Evolutionary conservation across 2,329 filamentous ascomycete genomes (phyloP).

Genomic region (Talaromyces funiculosus): DNA sequence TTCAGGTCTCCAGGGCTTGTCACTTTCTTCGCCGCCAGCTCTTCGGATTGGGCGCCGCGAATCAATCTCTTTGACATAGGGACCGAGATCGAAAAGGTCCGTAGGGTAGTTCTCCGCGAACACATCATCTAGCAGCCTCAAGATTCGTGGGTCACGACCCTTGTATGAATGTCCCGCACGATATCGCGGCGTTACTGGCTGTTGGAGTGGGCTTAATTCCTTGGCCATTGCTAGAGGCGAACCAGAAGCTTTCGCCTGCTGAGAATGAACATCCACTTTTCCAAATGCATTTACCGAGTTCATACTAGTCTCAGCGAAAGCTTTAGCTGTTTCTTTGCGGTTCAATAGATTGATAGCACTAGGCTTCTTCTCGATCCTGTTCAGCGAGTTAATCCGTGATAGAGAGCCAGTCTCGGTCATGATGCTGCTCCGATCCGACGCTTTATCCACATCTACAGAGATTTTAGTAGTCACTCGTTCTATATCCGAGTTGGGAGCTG

Average conservation of each 20-base stretch:
- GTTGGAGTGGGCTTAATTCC: constrained; percentile 23
- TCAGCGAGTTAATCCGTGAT: constrained; percentile 22
- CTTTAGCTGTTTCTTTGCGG: constrained; percentile 54
- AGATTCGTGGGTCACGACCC: constrained; percentile 63
- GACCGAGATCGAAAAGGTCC: constrained; percentile 65
- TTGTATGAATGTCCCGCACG: constrained; percentile 73
- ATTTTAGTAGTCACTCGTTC: constrained; percentile 21
- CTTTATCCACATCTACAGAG: constrained; percentile 21
- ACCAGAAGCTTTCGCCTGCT: constrained; percentile 32
- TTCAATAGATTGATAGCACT: constrained; percentile 58
- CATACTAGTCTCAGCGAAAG: constrained; percentile 59
- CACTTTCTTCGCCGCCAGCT: constrained; percentile 47
- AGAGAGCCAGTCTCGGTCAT: constrained; percentile 28
- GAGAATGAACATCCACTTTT: constrained; percentile 52
- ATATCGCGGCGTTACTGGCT: constrained; percentile 40
- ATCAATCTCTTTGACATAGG: constrained; percentile 66
- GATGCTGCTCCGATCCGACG: constrained; percentile 26
- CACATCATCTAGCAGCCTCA: constrained; percentile 72
- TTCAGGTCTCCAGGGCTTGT: constrained; percentile 73
- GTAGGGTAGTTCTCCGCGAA: constrained; percentile 62
- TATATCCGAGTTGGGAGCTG: constrained; percentile 29
- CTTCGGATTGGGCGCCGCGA: constrained; percentile 48
- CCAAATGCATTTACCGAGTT: constrained; percentile 61
- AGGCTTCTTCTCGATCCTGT: constrained; percentile 36
- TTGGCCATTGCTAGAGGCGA: constrained; percentile 34